Base-by-base conservation (phyloP, 495 filamentous ascomycete genomes). In the Pyrenula massariospora region DNA sequence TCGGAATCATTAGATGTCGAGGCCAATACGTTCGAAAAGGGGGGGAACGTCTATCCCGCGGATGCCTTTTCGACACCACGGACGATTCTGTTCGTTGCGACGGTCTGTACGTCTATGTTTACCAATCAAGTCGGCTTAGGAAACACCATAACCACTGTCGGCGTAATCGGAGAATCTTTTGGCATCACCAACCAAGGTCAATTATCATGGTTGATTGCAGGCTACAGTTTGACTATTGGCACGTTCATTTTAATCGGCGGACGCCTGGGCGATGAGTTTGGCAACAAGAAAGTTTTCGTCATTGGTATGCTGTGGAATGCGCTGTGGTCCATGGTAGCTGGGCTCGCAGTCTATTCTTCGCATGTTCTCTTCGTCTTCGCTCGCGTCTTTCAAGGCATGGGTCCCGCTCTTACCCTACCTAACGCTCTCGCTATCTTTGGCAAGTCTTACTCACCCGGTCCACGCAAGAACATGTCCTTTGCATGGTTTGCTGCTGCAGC, bases 221-320 rank as follows among this genome's bases (percentile, higher is more conserved):
- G 69, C 0, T 85, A 84, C 63, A 73, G 71, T 25, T 66, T 86
- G 50, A 84, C 82, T 0, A 74, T 81, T 19, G 83, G 83, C 25
- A 83, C 82, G 5, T 86, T 86, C 58, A 83, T 86, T 62, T 67
- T 85, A 19, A 68, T 84, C 22, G 77, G 76, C 11, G 83, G 83
- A 12, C 73, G 81, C 8, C 67, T 81, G 5, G 83, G 83, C 21
- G 83, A 86, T 56, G 58, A 78, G 0, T 79, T 75, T 59, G 82
- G 83, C n/a, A 73, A 84, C 60, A 82, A 81, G 56, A 69, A 63
- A 1, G 69, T 86, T 61, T 79, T 83, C 54, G 57, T 80, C 2
- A 67, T 74, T 31, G 83, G 83, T 8, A 82, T 77, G 31, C 55
- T 70, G 12, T 85, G 81, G 82, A 74, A 78, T 42, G 73, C 73